Evolutionary conservation across 805 yeast genomes (phyloP), one percentile per base, ranked within the genome.

Genomic region (Kazachstania psychrophila): DNA sequence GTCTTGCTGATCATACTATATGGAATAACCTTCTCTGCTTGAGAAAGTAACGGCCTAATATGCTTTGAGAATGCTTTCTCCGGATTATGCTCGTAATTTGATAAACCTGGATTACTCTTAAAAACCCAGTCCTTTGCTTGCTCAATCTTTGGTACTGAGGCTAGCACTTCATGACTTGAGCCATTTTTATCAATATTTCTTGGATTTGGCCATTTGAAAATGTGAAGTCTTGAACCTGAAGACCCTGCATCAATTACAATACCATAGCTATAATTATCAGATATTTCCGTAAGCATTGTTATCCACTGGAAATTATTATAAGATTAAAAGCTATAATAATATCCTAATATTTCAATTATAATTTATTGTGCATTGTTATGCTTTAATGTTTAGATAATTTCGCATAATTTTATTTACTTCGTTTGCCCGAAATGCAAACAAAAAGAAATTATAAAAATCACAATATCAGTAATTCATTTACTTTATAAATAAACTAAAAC

Each of bases 211-310:
- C 96, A 89, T 41, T 71, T 68, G 56, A 84, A 89, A 9, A 89
- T 73, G 56, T 85, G 88, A 12, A 83, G 69, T 36, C 98, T 66
- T 4, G 96, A 86, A 1, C 98, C 98, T 0, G 95, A 83, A 1
- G 96, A 87, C 1, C 98, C 98, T 0, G 96, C 86, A 59, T 89
- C 98, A 3, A 89, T 72, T 12, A 89, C 94, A 22, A 92, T 79
- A 19, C 95, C 96, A 64, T 84, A 88, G 34, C 68, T 50, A 20
- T 52, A 47, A 26, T 30, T 19, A n/a, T 36, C 39, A 7, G 8
- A 12, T 5, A 15, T 17, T 2, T 19, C 25, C 5, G 25, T 20
- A 5, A 30, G n/a, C 33, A 30, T 30, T 20, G n/a, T n/a, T n/a
- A n/a, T n/a, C n/a, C n/a, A n/a, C n/a, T n/a, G n/a, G n/a, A n/a